Evolutionary conservation across 2,329 filamentous ascomycete species (phyloP), one percentile per base, ranked within the genome.

Genomic region (Penicillium sp.): DNA sequence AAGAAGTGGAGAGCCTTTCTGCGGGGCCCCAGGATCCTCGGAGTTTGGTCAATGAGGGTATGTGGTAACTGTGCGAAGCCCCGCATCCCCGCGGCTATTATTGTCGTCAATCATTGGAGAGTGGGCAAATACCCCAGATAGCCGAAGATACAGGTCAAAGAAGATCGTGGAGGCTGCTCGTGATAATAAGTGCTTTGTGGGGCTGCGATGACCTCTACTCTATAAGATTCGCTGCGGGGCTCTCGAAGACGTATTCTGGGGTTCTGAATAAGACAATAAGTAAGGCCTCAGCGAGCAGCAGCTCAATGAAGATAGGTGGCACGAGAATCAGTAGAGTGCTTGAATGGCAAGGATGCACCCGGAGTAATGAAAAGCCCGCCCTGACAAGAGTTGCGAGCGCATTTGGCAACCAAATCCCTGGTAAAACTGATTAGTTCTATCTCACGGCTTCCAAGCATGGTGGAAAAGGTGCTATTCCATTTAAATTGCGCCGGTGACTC

Each of bases 401-500:
- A 1, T 71, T 72, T 58, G 50, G 65, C 2, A 50, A 54, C 13
- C 54, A 60, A 37, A 67, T 71, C 13, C 58, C 57, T 39, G 61
- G 59, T 50, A 66, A 59, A 39, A 67, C 59, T 57, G 55, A 61
- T 65, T 50, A 55, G 52, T 47, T 36, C 11, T 22, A n/a, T 14
- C 41, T 31, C 44, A 19, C 4, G 16, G 10, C 46, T 11, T 6
- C 9, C n/a, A 5, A 22, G 36, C 14, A 31, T 2, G 1, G 4
- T 19, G 7, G 16, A 51, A 11, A 10, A 18, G 9, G 6, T 35
- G 14, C 6, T 51, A 47, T 43, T 27, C 13, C 9, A 2, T 11
- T 10, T 19, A 31, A 31, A 31, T 11, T 46, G 24, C 50, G 69
- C 69, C 80, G 50, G 69, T 80, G 39, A 75, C 81, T 54, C 77